Evolutionary conservation across 2,329 filamentous ascomycete genomes (phyloP), one percentile per base, ranked within the genome.

Genomic region (Aspergillus hiratsukae): DNA sequence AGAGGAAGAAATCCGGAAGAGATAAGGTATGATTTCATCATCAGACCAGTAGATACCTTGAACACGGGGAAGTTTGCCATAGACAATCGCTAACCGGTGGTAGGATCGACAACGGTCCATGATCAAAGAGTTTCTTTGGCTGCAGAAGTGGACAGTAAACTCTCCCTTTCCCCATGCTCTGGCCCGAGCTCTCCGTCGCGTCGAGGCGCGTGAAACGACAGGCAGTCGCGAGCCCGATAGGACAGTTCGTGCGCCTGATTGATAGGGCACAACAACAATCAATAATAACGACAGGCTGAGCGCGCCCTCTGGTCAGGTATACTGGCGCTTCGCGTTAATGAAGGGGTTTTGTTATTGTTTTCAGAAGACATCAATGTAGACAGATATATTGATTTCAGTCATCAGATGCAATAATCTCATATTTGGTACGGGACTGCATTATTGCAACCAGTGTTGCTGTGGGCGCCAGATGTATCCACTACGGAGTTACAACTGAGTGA

Each of bases 51-150:
- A 6, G 14, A 37, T 17, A 17, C 23, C 23, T 23, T 23, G 3
- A 6, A 17, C 31, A 37, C 31, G 31, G 14, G 31, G 31, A 37
- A 37, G 17, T 37, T 17, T 8, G 17, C 14, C 31, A 14, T 37
- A 7, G 31, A 37, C 31, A 6, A 17, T 14, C 6, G 31, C 31
- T 37, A 43, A 49, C 21, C 25, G 46, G 55, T 23, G 53, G n/a
- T 14, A 53, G 19, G 17, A 58, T 49, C 21, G 61, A 48, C 51
- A 78, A 75, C 1, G 77, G 75, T 0, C 73, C 67, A 37, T 37
- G 31, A 37, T 17, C 31, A 37, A 37, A 35, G 31, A 17, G 21
- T 81, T 73, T 56, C 72, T 77, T 61, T 79, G 76, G 56, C 28
- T 56, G 45, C 19, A 56, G 56, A 55, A 11, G 14, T 14, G 11